phyloP scores from a whole-genome alignment of 352 stramenopile genomes.

The Phytophthora pseudosyringae region DNA sequence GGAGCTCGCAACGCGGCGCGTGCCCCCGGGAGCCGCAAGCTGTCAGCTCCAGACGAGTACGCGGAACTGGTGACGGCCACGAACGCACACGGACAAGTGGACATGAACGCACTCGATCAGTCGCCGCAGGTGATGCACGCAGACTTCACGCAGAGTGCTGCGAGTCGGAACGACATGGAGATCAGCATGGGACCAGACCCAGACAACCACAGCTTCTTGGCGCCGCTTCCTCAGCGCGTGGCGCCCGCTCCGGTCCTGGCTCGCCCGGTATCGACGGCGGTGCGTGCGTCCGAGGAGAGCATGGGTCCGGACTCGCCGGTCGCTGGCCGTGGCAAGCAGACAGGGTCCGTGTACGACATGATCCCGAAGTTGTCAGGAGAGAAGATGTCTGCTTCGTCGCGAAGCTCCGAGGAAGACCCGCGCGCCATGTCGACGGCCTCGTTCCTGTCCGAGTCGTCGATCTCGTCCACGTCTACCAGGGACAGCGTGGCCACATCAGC shows the following conservation, averaged over 20 bases:
- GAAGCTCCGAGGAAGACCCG: slow-evolving; percentile 27
- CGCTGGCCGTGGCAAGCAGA: slow-evolving; percentile 28
- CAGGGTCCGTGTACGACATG: slow-evolving; percentile 40
- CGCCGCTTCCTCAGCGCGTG: slow-evolving; percentile 11
- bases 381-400: slow-evolving; percentile 24
- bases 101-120: slow-evolving; percentile 16
- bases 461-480: slow-evolving; percentile 30
- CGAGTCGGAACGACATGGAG: slow-evolving; percentile 24
- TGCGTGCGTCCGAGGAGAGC: slow-evolving; percentile 32
- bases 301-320: slow-evolving; percentile 40
- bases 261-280: neutral
- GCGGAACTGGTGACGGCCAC: slow-evolving; percentile 41
- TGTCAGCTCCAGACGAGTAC: slow-evolving; percentile 47
- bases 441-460: slow-evolving; percentile 34
- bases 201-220: slow-evolving; percentile 35
- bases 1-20: slow-evolving; percentile 16
- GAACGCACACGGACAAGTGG: slow-evolving; percentile 29
- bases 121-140: slow-evolving; percentile 8
- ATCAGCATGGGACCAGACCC: slow-evolving; percentile 36
- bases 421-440: slow-evolving; percentile 29
- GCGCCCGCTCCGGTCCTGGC: neutral
- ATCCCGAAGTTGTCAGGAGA: slow-evolving; percentile 37
- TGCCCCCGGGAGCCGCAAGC: slow-evolving; percentile 29
- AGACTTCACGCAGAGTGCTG: slow-evolving; percentile 32
- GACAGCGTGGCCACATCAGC: slow-evolving; percentile 26